These are phyloP conservation scores for Penicillium sumatraense DNA, from an alignment of 2,329 filamentous ascomycete genomes.

Conservation along the genomic window DNA sequence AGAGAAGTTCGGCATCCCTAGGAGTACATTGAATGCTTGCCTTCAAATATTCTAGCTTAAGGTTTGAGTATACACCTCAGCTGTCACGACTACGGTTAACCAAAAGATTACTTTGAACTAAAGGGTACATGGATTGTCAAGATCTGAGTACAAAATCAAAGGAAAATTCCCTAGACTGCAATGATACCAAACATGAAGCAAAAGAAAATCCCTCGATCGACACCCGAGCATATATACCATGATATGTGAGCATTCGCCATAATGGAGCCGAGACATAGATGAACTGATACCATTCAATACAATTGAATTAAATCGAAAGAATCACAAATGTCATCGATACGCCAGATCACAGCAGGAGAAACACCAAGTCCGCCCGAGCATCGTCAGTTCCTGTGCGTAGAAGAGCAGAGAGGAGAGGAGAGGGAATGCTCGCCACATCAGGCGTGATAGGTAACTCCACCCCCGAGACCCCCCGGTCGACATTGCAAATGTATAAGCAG, in stretches of 20 bases:
- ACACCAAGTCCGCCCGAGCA: constrained; percentile 9
- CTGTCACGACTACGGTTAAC: neutral
- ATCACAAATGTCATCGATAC: constrained; percentile 5
- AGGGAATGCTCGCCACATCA: constrained; percentile 3
- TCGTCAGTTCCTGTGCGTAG: constrained; percentile 15
- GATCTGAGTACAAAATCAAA: constrained; percentile 23
- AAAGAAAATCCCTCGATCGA: constrained; percentile 10
- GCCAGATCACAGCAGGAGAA: neutral
- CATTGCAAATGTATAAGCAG: constrained; percentile 10
- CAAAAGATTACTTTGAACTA: constrained; percentile 6
- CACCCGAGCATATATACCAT: constrained; percentile 7
- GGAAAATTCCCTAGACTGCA: constrained; percentile 17
- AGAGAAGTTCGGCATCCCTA: too few relatives aligned
- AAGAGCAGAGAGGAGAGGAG: constrained; percentile 18
- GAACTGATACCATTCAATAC: neutral
- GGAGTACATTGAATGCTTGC: neutral
- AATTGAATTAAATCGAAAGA: neutral
- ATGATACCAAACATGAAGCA: constrained; percentile 22
- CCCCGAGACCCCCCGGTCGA: constrained; percentile 12
- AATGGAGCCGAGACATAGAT: constrained; percentile 5
- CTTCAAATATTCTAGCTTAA: too few relatives aligned
- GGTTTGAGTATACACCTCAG: too few relatives aligned
- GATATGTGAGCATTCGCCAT: neutral
- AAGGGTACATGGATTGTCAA: constrained; percentile 30
- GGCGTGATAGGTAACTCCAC: neutral